These are phyloP conservation scores for Colletotrichum sp. DNA, from an alignment of 2,329 filamentous ascomycete species.

Conservation along the genomic window DNA sequence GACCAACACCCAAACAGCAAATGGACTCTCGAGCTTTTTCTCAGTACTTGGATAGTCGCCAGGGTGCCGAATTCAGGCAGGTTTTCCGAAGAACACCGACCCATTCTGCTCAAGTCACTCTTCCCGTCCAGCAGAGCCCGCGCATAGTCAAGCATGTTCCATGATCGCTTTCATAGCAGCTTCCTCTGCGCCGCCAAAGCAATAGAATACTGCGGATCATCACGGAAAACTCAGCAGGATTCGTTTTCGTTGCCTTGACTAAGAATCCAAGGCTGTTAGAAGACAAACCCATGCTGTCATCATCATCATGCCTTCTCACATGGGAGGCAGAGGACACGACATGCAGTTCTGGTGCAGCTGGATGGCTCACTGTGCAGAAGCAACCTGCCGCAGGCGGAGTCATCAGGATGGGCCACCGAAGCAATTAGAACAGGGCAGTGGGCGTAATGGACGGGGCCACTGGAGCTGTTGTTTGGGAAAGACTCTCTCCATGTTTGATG, in stretches of 20 bases:
- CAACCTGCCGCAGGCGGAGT: neutral
- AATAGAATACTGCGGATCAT: neutral
- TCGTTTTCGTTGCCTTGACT: neutral
- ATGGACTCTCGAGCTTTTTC: neutral
- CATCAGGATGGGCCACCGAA: neutral
- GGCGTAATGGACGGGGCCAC: neutral
- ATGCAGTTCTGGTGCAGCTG: neutral
- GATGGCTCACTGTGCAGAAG: neutral
- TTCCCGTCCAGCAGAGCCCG: neutral
- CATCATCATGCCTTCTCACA: neutral
- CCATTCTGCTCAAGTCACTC: rapidly evolving
- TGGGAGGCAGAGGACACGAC: neutral
- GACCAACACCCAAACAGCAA: neutral
- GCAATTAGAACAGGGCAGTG: neutral
- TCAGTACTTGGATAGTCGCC: neutral
- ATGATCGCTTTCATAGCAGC: neutral
- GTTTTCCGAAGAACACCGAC: neutral
- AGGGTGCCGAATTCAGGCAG: neutral
- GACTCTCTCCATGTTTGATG: neutral
- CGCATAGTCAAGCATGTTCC: neutral
- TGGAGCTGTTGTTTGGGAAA: neutral
- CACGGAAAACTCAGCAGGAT: neutral
- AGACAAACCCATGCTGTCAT: neutral
- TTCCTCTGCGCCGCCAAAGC: neutral
- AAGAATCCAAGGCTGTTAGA: neutral